Evolutionary conservation across 345 rosid genomes (phyloP), one percentile per base, ranked within the genome.

Genomic region (Gynandropsis gynandra): DNA sequence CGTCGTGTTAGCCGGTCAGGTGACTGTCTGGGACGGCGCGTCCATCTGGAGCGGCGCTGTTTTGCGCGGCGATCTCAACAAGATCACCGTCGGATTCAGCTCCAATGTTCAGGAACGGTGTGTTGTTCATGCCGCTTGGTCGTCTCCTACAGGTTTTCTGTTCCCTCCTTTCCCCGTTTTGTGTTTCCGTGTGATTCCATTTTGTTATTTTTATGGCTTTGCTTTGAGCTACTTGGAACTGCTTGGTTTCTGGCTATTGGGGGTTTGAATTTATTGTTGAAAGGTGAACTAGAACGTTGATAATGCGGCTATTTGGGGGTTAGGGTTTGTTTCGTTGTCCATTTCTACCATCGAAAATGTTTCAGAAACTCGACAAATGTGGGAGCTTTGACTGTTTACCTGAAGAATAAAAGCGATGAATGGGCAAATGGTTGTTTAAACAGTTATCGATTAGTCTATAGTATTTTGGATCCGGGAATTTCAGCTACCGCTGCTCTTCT

Each of bases 71-170:
- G 98, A 92, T 80, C 97, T 87, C 50, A 92, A 92, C 64, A 92
- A 84, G 76, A 87, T 92, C 72, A 81, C 85, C 13, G 60, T 92
- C 10, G 97, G 98, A 1, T 92, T 87, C 74, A 76, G 90, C 73
- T 80, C 97, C 45, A 92, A 87, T 55, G 88, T 92, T 4, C 98
- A 87, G 65, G 97, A 92, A 70, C 86, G 90, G 15, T 81, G 86
- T 58, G 98, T 92, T 47, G 52, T 92, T 33, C 98, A 92, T 64
- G 98, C 97, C 12, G 94, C 98, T 12, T 92, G 95, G 98, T 73
- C 85, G 4, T 92, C 97, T 40, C 98, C 95, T 15, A 87, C 97
- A 63, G 97, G 98, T 92, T 65, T 20, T 46, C 35, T 42, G 13
- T 54, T 47, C 36, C 4, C 7, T 32, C 11, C 45, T 40, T 24